Conservation (phyloP, 2,329 filamentous ascomycete genomes). For the Sarocladiaceae sp. region DNA sequence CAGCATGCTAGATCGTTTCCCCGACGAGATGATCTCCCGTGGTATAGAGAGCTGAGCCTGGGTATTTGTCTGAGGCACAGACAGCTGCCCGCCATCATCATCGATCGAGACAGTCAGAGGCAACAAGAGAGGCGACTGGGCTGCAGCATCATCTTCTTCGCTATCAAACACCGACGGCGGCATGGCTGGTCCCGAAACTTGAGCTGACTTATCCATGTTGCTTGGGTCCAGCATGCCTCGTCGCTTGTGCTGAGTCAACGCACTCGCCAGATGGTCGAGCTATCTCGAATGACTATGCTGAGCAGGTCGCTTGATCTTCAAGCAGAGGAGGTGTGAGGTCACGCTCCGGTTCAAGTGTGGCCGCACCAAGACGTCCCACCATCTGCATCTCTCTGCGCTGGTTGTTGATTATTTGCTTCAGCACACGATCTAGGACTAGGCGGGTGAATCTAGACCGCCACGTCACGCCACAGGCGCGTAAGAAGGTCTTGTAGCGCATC, state of each 20-base stretch:
- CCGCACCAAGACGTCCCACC: too few species aligned
- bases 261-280: too few species aligned
- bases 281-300: too few species aligned
- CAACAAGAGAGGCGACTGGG: background rate
- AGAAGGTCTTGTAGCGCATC: background rate
- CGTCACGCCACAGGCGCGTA: background rate
- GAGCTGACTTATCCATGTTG: background rate
- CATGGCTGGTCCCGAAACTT: background rate
- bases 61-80: background rate
- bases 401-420: too few species aligned
- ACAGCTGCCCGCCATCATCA: background rate
- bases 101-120: background rate
- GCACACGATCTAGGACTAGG: background rate
- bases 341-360: too few species aligned
- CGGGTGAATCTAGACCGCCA: background rate
- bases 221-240: too few species aligned
- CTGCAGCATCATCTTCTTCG: background rate
- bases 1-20: background rate
- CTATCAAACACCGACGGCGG: background rate
- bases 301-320: too few species aligned
- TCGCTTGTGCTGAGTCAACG: too few species aligned
- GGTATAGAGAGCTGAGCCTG: background rate
- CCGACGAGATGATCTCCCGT: background rate
- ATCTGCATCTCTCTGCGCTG: too few species aligned
- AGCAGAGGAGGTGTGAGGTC: too few species aligned